phyloP scores from a whole-genome alignment of 768 basidiomycete species.

The Chalciporus piperatus region DNA sequence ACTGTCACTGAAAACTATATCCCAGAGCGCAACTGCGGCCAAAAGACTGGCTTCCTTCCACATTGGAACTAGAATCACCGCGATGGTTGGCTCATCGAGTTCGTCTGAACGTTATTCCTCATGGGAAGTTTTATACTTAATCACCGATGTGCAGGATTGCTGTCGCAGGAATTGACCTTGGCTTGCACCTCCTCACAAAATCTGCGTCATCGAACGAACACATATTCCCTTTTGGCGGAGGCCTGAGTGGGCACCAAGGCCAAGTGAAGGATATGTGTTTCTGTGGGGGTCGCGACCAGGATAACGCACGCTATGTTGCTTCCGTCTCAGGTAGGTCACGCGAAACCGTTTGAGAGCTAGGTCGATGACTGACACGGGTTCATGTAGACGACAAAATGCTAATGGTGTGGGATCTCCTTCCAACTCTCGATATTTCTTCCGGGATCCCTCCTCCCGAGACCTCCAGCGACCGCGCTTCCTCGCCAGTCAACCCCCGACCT shows the following conservation, averaged over 20 bases:
- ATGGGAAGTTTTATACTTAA: constrained; percentile 7
- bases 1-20: constrained; percentile 11
- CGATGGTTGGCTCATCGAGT: constrained; percentile 76
- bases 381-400: constrained; percentile 73
- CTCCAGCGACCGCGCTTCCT: constrained; percentile 29
- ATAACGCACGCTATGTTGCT: constrained; percentile 70
- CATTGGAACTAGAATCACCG: constrained; percentile 42
- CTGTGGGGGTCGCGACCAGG: constrained; percentile 70
- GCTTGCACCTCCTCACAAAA: constrained; percentile 68
- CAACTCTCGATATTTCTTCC: constrained; percentile 46
- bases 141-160: constrained; percentile 48
- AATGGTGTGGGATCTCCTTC: constrained; percentile 85
- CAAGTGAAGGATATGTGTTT: constrained; percentile 76
- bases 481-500: constrained; percentile 38
- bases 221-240: constrained; percentile 73
- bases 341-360: neutral
- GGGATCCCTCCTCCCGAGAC: constrained; percentile 31
- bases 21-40: constrained; percentile 42
- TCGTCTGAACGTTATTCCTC: constrained; percentile 20
- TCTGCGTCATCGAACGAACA: constrained; percentile 44
- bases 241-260: constrained; percentile 78
- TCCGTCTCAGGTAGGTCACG: constrained; percentile 65
- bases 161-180: constrained; percentile 65
- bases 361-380: constrained; percentile 5
- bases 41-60: constrained; percentile 67